Evolutionary conservation across 2,329 filamentous ascomycete genomes (phyloP).

Genomic region (Purpureocillium takamizusanense): DNA sequence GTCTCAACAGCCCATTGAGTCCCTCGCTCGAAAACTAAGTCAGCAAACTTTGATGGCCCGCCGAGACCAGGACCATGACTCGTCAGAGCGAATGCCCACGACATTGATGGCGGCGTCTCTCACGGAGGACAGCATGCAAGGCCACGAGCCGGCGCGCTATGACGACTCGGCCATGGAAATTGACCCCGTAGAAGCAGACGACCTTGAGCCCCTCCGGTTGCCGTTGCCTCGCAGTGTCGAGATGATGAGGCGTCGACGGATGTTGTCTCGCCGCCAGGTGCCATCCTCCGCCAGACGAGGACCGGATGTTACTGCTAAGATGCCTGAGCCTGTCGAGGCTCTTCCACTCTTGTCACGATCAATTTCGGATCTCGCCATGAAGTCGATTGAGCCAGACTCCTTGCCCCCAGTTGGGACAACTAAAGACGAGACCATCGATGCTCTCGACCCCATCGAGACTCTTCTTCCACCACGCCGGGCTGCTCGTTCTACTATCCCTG

Average conservation of each 20-base stretch:
- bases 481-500: too few species aligned
- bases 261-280: too few species aligned
- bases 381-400: too few species aligned
- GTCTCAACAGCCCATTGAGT: conserved; percentile 6
- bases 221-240: not conserved
- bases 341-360: too few species aligned
- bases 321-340: too few species aligned
- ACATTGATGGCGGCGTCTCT: not conserved
- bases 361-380: too few species aligned
- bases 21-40: conserved; percentile 1
- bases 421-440: too few species aligned
- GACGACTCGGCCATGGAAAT: conserved; percentile 1
- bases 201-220: not conserved
- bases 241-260: not conserved
- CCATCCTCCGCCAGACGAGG: too few species aligned
- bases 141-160: not conserved
- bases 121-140: not conserved
- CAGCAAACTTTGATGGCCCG: conserved; percentile 1
- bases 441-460: too few species aligned
- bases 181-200: not conserved
- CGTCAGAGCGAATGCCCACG: not conserved
- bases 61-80: not conserved
- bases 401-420: too few species aligned
- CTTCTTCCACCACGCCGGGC: too few species aligned
- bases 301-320: too few species aligned